Evolutionary conservation across 345 rosid genomes (phyloP), one percentile per base, ranked within the genome.

Genomic region (Populus pruinosa): DNA sequence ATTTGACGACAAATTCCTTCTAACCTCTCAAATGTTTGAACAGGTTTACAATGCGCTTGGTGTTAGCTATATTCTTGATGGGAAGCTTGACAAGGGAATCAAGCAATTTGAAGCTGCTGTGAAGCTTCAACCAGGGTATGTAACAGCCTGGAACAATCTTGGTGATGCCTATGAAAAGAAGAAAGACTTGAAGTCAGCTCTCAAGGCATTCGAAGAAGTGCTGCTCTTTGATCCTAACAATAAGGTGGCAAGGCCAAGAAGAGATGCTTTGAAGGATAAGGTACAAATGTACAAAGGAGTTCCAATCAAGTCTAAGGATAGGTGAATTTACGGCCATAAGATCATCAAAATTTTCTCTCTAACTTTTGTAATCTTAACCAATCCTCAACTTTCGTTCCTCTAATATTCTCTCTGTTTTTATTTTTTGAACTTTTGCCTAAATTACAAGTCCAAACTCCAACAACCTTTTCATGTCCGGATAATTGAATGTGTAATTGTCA

Each of bases 91-190:
- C 44, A 96, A 90, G 85, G 99, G 97, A 70, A 92, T 92, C 44
- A 80, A 79, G 39, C 96, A 93, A 80, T 92, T 95, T 61, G 97
- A 92, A 83, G 88, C 84, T 64, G 97, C 98, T 2, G 97, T 93
- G 83, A 91, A 91, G 88, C 76, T 93, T 74, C 98, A 93, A 73
- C 98, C 98, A 0, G 98, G 98, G 66, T 96, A 96, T 71, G 99
- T 93, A 71, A 93, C 94, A 9, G 99, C 98, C 53, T 96, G 98
- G 99, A 96, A 93, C 89, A 93, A 96, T 86, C 98, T 96, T 39
- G 99, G 99, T 9, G 98, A 96, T 79, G 99, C 99, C 29, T 90
- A 89, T 36, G 98, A 93, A 89, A 87, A 93, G 94, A 93, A 90
- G 70, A 91, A 92, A 50, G 96, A 96, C 80, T 77, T 86, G 50